Evolutionary conservation across 2,329 filamentous ascomycete species (phyloP).

Genomic region (Aspergillus alliaceus): DNA sequence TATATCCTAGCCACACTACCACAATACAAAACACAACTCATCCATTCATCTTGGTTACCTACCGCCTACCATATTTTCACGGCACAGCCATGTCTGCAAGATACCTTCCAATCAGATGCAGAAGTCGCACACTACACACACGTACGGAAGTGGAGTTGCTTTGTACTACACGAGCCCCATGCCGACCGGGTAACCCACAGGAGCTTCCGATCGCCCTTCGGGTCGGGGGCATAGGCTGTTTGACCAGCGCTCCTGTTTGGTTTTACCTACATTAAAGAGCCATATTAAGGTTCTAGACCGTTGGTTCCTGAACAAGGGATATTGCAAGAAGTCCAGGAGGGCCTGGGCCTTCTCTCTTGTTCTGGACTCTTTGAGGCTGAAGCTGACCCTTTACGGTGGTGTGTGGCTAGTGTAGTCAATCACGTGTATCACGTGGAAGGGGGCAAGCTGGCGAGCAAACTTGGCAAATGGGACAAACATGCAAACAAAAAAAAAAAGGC

Average conservation of each 20-base stretch:
- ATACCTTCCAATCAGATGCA: neutral
- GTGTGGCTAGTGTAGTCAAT: constrained; percentile 1
- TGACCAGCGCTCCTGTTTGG: neutral
- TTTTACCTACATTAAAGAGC: constrained; percentile 1
- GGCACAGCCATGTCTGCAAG: neutral
- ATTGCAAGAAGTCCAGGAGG: constrained; percentile 23
- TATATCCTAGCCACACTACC: neutral
- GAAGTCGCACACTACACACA: neutral
- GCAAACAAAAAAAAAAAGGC: constrained; percentile 6
- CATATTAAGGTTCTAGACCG: constrained; percentile 29
- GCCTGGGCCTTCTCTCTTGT: constrained; percentile 28
- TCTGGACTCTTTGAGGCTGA: constrained; percentile 30
- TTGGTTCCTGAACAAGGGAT: constrained; percentile 16
- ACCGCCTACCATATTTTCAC: neutral
- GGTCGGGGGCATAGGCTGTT: too few species aligned
- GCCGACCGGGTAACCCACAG: neutral
- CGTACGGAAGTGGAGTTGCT: neutral
- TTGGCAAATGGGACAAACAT: constrained; percentile 28
- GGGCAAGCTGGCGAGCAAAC: constrained; percentile 9
- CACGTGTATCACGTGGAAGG: constrained; percentile 2
- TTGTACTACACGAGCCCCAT: neutral
- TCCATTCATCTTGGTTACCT: too few species aligned
- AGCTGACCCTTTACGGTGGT: constrained; percentile 6
- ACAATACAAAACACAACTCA: neutral
- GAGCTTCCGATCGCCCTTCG: neutral